Base-by-base conservation (phyloP, 2,329 filamentous ascomycete species). In the Xylariaceae sp. region DNA sequence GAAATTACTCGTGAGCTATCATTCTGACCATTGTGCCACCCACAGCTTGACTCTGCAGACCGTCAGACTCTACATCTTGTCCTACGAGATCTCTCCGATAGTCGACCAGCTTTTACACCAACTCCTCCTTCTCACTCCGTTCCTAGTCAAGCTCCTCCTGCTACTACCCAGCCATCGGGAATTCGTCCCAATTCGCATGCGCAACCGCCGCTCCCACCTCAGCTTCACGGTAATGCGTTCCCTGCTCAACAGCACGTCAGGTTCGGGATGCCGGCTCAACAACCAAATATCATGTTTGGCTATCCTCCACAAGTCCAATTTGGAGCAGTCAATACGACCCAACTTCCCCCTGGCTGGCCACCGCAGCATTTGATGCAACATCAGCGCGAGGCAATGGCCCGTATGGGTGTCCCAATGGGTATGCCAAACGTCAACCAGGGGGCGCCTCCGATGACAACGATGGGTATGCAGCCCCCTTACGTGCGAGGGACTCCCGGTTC, bases 371-470 rank as follows among this genome's bases (percentile, higher is more conserved):
- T 40, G 15, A 24, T 35, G 30, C 45, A 49, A 16, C 33, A 26
- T 11, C 22, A 26, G 22, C 22, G 22, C 11, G 22, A 26, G 22
- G 11, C 22, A 11, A 26, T 26, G 6, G 22, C 22, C 6, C 22
- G 11, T 6, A 26, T 26, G 22, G 11, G 22, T 6, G 11, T 26
- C 6, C 22, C 22, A 11, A 37, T 57, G 43, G 48, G 37, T 7
- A 22, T 39, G 19, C 11, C 38, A 32, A 67, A 62, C 30, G 70
- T 71, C 47, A 69, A 68, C 34, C 72, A 72, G 47, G 60, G 65
- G 37, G 61, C 59, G 22, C 59, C 30, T 37, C 56, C 65, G 11
- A 56, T 65, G 52, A 67, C 64, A 9, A 66, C 66, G 50, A 66
- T 32, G 64, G 72, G 42, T 47, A 45, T 35, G 41, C 41, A 19